These are phyloP conservation scores for Lachnellula hyalina DNA, from an alignment of 2,329 filamentous ascomycete species.

Conservation along the genomic window DNA sequence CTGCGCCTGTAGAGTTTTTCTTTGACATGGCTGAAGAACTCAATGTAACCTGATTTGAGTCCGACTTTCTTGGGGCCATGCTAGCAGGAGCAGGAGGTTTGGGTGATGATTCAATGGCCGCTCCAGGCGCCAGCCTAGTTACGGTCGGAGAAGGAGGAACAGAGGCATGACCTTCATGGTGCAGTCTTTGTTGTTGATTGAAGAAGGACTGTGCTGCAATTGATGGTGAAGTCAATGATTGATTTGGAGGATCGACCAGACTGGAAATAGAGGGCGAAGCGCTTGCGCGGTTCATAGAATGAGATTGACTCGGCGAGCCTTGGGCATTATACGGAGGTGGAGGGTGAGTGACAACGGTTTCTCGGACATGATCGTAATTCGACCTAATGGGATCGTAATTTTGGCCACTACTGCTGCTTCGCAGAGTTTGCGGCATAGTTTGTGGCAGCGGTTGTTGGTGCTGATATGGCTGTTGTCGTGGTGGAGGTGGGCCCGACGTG, in stretches of 20 bases:
- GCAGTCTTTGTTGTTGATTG: slow-evolving; percentile 28
- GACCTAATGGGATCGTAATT: slow-evolving; percentile 86
- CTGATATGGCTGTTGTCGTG: slow-evolving; percentile 11
- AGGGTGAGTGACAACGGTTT: slow-evolving; percentile 47
- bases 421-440: slow-evolving; percentile 44
- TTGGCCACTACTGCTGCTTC: slow-evolving; percentile 63
- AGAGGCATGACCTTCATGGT: slow-evolving; percentile 21
- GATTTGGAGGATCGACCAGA: slow-evolving; percentile 67
- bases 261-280: slow-evolving; percentile 89
- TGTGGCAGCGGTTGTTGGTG: slow-evolving; percentile 27
- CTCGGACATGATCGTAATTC: slow-evolving; percentile 60
- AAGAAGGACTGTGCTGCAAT: slow-evolving; percentile 31
- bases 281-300: slow-evolving; percentile 64
- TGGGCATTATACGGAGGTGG: slow-evolving; percentile 37
- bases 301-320: slow-evolving; percentile 39
- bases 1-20: slow-evolving; percentile 38
- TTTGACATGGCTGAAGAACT: slow-evolving; percentile 23
- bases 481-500: slow-evolving; percentile 18
- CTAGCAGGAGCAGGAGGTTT: slow-evolving; percentile 20
- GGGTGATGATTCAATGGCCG: slow-evolving; percentile 13
- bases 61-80: slow-evolving; percentile 13
- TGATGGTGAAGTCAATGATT: slow-evolving; percentile 28
- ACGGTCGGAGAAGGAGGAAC: slow-evolving; percentile 28
- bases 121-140: slow-evolving; percentile 23
- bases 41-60: slow-evolving; percentile 6